Conservation (phyloP, 1,284 basidiomycete genomes). For the Marasmius fiardii region DNA sequence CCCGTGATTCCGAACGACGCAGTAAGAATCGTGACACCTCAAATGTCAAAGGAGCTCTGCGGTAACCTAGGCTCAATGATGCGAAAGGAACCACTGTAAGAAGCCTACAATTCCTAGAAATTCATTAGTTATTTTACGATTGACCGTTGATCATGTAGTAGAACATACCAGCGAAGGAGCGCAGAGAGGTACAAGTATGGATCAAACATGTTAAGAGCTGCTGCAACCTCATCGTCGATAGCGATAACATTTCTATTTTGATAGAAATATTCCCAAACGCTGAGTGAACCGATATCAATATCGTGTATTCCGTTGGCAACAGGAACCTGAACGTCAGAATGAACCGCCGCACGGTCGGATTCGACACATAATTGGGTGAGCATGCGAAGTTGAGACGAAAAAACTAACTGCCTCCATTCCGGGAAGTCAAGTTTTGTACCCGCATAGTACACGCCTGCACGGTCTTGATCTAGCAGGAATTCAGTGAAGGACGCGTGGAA, state of each 20-base stretch:
- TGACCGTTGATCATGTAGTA: background rate
- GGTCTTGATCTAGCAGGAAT: background rate
- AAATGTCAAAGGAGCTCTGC: background rate
- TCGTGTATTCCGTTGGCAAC: background rate
- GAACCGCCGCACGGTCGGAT: background rate
- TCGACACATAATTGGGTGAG: background rate
- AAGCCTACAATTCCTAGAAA: background rate
- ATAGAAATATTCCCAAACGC: background rate
- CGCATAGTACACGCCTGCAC: background rate
- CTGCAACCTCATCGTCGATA: background rate
- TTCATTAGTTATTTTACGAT: background rate
- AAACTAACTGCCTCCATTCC: background rate
- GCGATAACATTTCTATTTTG: background rate
- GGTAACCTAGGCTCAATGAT: background rate
- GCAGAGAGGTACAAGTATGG: background rate
- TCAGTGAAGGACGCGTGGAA: background rate
- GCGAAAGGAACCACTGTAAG: background rate
- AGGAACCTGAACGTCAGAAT: too few species aligned
- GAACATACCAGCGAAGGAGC: background rate
- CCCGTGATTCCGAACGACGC: background rate
- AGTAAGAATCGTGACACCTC: background rate
- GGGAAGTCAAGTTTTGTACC: background rate
- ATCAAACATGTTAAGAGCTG: background rate
- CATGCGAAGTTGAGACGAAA: background rate
- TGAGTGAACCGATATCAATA: background rate